Conservation (phyloP, 371 early-diverging fungal genomes). For the Saksenaea oblongispora region DNA sequence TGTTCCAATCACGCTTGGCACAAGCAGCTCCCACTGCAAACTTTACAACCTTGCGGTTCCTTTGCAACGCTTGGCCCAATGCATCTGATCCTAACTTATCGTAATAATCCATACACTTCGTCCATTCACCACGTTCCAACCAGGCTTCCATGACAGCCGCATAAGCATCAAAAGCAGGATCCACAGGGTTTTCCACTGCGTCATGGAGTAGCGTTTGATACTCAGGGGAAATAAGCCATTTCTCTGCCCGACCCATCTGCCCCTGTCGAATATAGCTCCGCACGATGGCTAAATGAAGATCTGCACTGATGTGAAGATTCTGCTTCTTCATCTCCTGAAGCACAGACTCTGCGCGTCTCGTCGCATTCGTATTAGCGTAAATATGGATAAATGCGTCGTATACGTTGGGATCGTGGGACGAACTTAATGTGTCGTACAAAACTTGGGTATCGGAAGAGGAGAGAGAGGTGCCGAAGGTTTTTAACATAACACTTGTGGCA, state of each 20-base stretch:
- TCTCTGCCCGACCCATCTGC: conserved; percentile 14
- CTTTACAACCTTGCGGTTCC: conserved; percentile 35
- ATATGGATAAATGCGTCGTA: conserved; percentile 26
- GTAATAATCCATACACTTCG: conserved; percentile 14
- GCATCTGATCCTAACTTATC: not conserved
- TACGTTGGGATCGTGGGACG: conserved; percentile 10
- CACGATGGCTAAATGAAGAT: conserved; percentile 18
- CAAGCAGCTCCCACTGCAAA: conserved; percentile 17
- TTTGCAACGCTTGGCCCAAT: not conserved
- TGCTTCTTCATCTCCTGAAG: conserved; percentile 16
- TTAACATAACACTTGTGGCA: not conserved
- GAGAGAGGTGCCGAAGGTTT: not conserved
- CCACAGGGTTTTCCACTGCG: not conserved
- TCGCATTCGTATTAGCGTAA: conserved; percentile 13
- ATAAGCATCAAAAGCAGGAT: conserved; percentile 25
- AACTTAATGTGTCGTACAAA: conserved; percentile 3
- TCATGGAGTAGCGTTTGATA: not conserved
- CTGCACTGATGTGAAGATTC: conserved; percentile 3
- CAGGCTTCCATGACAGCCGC: conserved; percentile 30
- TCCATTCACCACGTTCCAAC: conserved; percentile 25
- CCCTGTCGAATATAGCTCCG: conserved; percentile 25
- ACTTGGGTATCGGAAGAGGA: conserved; percentile 3
- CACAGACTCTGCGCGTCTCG: conserved; percentile 13
- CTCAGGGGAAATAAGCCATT: conserved; percentile 14
- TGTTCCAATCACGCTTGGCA: conserved; percentile 18